Evolutionary conservation across 164 flowering plant genomes (phyloP).

Genomic region (Chimonanthus praecox): DNA sequence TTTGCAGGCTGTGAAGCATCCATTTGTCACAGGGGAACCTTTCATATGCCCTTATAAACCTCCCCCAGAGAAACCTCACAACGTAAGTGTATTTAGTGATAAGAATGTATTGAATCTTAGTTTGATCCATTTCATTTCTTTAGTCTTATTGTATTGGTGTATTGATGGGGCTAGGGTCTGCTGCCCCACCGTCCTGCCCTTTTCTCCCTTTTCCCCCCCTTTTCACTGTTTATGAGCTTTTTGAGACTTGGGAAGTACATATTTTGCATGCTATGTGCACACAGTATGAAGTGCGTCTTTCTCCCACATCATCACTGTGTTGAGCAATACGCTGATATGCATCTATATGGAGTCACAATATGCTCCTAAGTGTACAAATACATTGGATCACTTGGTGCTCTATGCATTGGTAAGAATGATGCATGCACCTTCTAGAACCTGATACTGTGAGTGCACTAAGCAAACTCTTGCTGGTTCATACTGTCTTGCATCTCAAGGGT

Average conservation of each 20-base stretch:
- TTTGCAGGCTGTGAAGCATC: constrained; percentile 88
- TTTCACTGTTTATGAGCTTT: not conserved
- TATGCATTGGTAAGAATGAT: not conserved
- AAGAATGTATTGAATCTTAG: not conserved
- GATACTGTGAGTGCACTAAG: not conserved
- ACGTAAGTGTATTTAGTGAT: constrained; percentile 43
- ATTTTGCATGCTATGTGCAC: constrained; percentile 2
- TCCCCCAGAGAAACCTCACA: constrained; percentile 66
- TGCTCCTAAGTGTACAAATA: not conserved
- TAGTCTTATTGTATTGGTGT: not conserved
- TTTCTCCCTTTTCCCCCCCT: no score
- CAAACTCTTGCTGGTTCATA: not conserved
- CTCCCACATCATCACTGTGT: not conserved
- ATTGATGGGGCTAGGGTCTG: not conserved
- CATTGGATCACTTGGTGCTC: not conserved
- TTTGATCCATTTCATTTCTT: not conserved
- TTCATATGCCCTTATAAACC: constrained; percentile 81
- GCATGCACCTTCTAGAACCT: not conserved
- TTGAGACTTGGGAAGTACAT: not conserved
- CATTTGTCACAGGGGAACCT: constrained; percentile 94
- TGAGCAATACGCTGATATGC: not conserved
- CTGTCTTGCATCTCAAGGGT: not conserved
- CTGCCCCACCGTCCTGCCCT: not conserved
- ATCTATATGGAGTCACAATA: not conserved
- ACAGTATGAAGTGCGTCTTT: constrained; percentile 1